Conservation (phyloP, 2,329 filamentous ascomycete genomes). For the Harringtonia aguacate region DNA sequence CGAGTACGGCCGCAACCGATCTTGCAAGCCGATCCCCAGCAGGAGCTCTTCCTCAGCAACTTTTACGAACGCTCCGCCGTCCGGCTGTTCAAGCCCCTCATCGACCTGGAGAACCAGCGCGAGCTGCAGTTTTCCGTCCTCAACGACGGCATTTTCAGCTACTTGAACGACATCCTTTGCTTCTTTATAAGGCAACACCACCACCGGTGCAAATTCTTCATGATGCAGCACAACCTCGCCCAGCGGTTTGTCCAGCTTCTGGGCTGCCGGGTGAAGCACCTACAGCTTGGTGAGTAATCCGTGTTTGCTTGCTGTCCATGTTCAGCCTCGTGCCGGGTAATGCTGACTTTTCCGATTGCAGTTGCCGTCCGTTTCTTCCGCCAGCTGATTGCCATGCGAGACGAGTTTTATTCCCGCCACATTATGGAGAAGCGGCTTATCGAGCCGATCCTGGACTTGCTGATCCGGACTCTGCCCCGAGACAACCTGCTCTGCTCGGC, state of each 20-base stretch:
- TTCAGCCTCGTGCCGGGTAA: neutral
- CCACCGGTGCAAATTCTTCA: conserved; percentile 78
- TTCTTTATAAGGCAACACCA: conserved; percentile 90
- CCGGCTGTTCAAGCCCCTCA: conserved; percentile 77
- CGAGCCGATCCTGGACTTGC: conserved; percentile 72
- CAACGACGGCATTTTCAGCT: conserved; percentile 81
- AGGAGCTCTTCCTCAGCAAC: conserved; percentile 73
- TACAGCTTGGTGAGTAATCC: conserved; percentile 77
- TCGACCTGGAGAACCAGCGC: conserved; percentile 61
- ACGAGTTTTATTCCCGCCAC: conserved; percentile 84
- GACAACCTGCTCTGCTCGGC: conserved; percentile 93
- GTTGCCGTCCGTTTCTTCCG: conserved; percentile 92
- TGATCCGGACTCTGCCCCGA: conserved; percentile 75
- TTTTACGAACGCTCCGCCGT: conserved; percentile 85
- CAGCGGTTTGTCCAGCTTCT: conserved; percentile 75
- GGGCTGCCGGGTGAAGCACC: conserved; percentile 74
- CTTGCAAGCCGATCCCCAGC: conserved; percentile 53
- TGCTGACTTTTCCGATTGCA: conserved; percentile 20
- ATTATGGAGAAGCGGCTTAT: conserved; percentile 73
- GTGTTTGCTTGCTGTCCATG: neutral
- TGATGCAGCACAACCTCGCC: conserved; percentile 68
- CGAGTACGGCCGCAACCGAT: conserved; percentile 44
- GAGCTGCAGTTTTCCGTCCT: conserved; percentile 67
- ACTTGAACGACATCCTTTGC: conserved; percentile 84
- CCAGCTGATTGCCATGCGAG: conserved; percentile 71